Conservation (phyloP, 2,329 filamentous ascomycete species). For the Truncatella angustata region DNA sequence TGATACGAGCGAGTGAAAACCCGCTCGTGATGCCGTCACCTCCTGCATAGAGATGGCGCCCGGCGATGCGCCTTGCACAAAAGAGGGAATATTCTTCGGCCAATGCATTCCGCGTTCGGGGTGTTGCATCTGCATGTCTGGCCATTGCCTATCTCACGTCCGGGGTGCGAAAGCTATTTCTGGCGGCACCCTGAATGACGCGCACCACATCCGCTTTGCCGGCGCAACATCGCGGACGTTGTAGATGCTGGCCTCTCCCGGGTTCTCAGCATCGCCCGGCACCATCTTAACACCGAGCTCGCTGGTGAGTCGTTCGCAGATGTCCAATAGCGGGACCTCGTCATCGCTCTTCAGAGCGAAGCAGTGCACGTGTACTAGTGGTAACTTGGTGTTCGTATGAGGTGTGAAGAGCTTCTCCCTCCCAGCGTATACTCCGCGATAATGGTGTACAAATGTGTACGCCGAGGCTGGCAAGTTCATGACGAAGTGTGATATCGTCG, state of each 20-base stretch:
- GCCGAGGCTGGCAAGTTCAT: slow-evolving; percentile 96
- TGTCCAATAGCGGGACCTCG: slow-evolving; percentile 61
- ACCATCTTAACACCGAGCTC: slow-evolving; percentile 59
- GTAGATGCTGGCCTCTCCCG: slow-evolving; percentile 54
- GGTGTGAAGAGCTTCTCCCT: slow-evolving; percentile 65
- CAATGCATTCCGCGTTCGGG: neutral
- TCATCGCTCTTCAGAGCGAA: slow-evolving; percentile 82
- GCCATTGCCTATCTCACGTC: neutral
- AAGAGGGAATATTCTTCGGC: neutral
- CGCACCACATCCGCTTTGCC: slow-evolving; percentile 95
- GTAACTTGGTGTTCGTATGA: slow-evolving; percentile 59
- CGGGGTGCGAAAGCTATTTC: slow-evolving; percentile 72
- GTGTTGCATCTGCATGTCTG: neutral
- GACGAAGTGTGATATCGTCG: slow-evolving; percentile 85
- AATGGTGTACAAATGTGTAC: slow-evolving; percentile 74
- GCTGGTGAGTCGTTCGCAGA: slow-evolving; percentile 64
- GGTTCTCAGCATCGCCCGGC: slow-evolving; percentile 45
- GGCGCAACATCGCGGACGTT: slow-evolving; percentile 87
- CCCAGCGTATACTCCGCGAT: slow-evolving; percentile 77
- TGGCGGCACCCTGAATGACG: slow-evolving; percentile 79
- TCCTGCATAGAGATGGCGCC: neutral
- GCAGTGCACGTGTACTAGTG: slow-evolving; percentile 90
- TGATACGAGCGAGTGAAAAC: neutral
- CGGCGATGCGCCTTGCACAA: neutral
- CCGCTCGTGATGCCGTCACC: neutral